Conservation (phyloP, 176 grass and related monocot species). For the Rhipidocladum racemiflorum region DNA sequence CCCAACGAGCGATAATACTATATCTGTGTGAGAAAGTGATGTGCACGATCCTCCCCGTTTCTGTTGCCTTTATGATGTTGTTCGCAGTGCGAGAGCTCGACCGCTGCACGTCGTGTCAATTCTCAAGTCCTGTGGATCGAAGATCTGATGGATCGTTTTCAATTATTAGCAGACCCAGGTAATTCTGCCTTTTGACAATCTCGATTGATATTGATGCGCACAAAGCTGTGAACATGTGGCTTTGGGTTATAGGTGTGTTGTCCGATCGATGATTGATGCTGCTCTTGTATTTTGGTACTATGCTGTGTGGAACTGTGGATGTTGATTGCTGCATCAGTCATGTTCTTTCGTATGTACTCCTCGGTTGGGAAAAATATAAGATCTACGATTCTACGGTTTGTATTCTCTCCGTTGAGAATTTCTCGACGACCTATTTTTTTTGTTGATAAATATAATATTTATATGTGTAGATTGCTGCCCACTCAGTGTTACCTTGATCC, state of each 20-base stretch:
- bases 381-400: no score
- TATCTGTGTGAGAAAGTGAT: slow-evolving; percentile 23
- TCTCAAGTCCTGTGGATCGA: slow-evolving; percentile 1
- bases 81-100: not conserved
- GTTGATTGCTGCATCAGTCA: slow-evolving; percentile 19
- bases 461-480: no score
- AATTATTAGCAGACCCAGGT: not conserved
- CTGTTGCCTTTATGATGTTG: not conserved
- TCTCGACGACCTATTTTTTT: no score
- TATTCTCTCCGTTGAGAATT: no score
- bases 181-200: not conserved
- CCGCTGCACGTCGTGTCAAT: not conserved
- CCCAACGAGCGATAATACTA: slow-evolving; percentile 10
- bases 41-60: not conserved
- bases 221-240: not conserved
- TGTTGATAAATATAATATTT: no score
- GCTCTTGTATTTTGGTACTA: not conserved
- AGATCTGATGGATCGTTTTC: not conserved
- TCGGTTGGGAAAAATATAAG: no score
- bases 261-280: not conserved
- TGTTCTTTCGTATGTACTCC: not conserved
- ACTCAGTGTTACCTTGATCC: no score
- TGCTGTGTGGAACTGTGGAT: not conserved
- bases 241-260: not conserved
- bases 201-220: not conserved